Evolutionary conservation across 2,329 filamentous ascomycete genomes (phyloP).

Genomic region (Microdochium bolleyi): DNA sequence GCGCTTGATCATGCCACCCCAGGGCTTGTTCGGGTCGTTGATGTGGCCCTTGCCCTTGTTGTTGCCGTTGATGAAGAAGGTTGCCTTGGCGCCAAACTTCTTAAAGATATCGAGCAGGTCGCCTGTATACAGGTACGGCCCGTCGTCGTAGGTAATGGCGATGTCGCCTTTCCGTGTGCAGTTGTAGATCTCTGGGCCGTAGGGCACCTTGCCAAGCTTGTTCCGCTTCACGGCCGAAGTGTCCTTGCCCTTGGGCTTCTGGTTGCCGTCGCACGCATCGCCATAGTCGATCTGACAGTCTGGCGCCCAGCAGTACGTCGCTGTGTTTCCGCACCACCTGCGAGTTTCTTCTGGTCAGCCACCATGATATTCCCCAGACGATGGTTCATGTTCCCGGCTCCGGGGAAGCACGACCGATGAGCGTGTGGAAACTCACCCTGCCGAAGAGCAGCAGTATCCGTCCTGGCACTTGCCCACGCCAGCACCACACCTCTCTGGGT

Average conservation of each 20-base stretch:
- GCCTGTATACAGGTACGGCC: constrained; percentile 50
- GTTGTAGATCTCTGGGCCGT: constrained; percentile 40
- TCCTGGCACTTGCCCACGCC: background rate
- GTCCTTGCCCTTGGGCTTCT: constrained; percentile 31
- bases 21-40: constrained; percentile 23
- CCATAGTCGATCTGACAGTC: constrained; percentile 32
- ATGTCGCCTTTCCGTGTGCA: constrained; percentile 44
- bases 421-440: constrained; percentile 19
- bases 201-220: constrained; percentile 36
- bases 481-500: background rate
- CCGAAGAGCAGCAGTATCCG: constrained; percentile 20
- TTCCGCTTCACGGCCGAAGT: constrained; percentile 35
- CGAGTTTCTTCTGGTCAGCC: background rate
- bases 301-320: constrained; percentile 18
- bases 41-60: constrained; percentile 43
- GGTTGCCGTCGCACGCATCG: constrained; percentile 37
- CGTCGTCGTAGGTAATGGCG: constrained; percentile 58
- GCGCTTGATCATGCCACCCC: constrained; percentile 9
- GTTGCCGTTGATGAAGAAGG: constrained; percentile 53
- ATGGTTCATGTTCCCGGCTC: too few species aligned
- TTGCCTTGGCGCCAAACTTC: constrained; percentile 49
- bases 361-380: too few species aligned
- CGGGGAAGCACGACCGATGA: too few species aligned
- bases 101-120: constrained; percentile 48
- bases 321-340: constrained; percentile 18